Base-by-base conservation (phyloP, 140 eudicot species). In the Ambrosia hybrid region DNA sequence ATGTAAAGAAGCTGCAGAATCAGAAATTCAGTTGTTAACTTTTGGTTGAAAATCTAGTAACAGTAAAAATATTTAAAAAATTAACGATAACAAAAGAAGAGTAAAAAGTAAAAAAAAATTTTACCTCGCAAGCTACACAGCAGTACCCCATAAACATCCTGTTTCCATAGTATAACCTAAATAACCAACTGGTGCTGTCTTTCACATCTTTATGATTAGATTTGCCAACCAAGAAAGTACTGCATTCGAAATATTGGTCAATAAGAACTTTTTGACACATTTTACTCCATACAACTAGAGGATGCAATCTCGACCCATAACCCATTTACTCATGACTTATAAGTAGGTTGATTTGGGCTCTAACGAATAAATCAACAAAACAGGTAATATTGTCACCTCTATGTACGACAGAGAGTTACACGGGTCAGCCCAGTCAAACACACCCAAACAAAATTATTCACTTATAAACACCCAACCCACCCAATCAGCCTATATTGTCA, bases 41-140 rank as follows among this genome's bases (percentile, higher is more conserved):
- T 6, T 34, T 2, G 38, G 30, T 46, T 17, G 9, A 41, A 48
- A 10, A 49, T 49, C 55, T 12, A 2, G 10, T 59, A 65, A 38
- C 30, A 30, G 49, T 17, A 53, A 48, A 21, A 57, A 62, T 3
- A 14, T n/a, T 14, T 37, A 37, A 14, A 37, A 12, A 13, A 36
- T 12, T 34, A 21, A 39, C 0, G 7, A 13, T 34, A 15, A 43
- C 14, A 4, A 41, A 26, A 46, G 45, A 67, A 6, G 36, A 4
- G 49, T 9, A 37, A 34, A 38, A 70, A 71, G 39, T 46, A n/a
- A n/a, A n/a, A n/a, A n/a, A n/a, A n/a, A n/a, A n/a, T 58, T 51
- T 79, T 77, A 93, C 98, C 98, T 93, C 98, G 78, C 98, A 93
- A 16, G 98, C 90, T 3, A 93, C 82, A 73, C 98, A 93, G 51